Conservation (phyloP, 2,329 filamentous ascomycete genomes). For the Fusarium musae region DNA sequence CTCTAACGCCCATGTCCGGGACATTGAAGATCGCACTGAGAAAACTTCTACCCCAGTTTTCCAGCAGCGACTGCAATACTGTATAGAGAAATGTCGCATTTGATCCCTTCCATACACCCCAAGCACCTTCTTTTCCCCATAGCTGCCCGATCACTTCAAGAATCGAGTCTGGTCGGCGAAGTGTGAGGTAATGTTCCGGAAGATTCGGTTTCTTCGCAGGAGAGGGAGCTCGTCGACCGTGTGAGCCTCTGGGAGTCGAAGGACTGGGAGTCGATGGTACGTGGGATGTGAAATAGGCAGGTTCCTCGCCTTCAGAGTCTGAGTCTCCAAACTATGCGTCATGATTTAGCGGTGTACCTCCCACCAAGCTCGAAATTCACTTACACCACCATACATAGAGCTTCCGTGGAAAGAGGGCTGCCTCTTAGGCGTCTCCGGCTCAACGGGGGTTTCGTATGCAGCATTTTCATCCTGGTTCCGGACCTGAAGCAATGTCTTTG, state of each 20-base stretch:
- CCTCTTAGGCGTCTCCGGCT: constrained; percentile 43
- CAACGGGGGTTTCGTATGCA: constrained; percentile 35
- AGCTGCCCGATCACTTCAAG: constrained; percentile 87
- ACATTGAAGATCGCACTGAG: constrained; percentile 92
- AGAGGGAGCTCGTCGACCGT: constrained; percentile 47
- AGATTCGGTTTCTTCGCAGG: constrained; percentile 50
- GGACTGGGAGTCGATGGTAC: constrained; percentile 65
- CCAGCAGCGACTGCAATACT: constrained; percentile 84
- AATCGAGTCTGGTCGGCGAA: constrained; percentile 82
- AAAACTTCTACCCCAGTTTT: constrained; percentile 91
- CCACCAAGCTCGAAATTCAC: constrained; percentile 20
- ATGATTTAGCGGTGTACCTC: constrained; percentile 40
- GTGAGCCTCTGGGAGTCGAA: constrained; percentile 48
- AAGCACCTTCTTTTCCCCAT: constrained; percentile 88
- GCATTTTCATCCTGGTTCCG: constrained; percentile 65
- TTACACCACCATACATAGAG: constrained; percentile 53
- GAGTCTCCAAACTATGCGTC: constrained; percentile 59
- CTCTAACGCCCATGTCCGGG: constrained; percentile 81
- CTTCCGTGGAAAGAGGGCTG: constrained; percentile 48
- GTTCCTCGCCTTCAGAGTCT: constrained; percentile 80
- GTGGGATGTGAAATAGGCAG: constrained; percentile 83
- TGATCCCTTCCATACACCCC: constrained; percentile 94
- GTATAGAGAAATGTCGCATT: constrained; percentile 94
- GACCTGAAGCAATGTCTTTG: constrained; percentile 91
- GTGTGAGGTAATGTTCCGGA: constrained; percentile 69